A percentile compares a stretch with the other conserved stretches of the same genome.
Evolutionary conservation across 2,329 filamentous ascomycete genomes (phyloP).

Genomic region (Claviceps humidiphila): DNA sequence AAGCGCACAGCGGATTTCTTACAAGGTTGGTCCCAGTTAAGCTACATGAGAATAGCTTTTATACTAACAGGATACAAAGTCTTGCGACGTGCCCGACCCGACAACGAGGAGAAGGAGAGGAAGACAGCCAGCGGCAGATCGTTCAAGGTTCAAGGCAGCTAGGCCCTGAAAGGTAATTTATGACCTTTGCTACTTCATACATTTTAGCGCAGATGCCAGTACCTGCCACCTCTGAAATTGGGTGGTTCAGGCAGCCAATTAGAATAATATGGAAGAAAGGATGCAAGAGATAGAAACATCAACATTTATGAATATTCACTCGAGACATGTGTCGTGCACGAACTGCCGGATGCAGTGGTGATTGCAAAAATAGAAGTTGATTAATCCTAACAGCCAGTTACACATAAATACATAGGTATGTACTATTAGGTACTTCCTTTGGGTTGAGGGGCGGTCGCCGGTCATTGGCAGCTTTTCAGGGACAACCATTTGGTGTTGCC

Average conservation of each 20-base stretch:
- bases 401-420: no score
- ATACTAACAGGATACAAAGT: conserved; percentile 38
- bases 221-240: neutral
- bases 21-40: conserved; percentile 54
- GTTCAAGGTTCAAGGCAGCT: conserved; percentile 49
- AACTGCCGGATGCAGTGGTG: no score
- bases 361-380: no score
- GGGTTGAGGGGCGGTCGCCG: neutral
- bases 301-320: no score
- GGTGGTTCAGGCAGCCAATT: neutral
- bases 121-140: conserved; percentile 96
- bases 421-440: neutral
- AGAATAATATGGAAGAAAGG: neutral
- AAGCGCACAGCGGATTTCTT: conserved; percentile 96
- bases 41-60: neutral
- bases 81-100: conserved; percentile 86
- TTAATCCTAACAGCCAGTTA: no score
- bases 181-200: neutral
- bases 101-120: conserved; percentile 91
- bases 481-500: neutral
- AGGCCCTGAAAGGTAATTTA: conserved; percentile 2
- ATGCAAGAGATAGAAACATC: neutral
- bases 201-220: neutral
- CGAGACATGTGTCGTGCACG: no score
- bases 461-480: no score